Base-by-base conservation (phyloP, 306 rosid species). In the Trifolium fragiferum region DNA sequence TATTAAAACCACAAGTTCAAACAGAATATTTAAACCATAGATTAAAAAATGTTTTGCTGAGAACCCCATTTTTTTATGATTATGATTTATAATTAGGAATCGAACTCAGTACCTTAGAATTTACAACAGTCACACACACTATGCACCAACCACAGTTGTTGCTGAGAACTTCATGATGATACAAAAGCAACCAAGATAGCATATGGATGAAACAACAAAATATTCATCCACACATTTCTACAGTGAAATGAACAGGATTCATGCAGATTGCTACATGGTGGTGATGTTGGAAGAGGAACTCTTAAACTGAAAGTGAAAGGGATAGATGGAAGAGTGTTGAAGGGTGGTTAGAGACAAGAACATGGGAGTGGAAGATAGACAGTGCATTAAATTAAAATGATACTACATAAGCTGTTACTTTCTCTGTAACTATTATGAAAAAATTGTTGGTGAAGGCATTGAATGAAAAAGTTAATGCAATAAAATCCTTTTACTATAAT, bases 381-480 rank as follows among this genome's bases (percentile, higher is more conserved):
- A 14, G 67, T 30, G 67, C 82, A 78, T 76, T 90, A 78, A 92
- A 92, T 84, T 27, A 72, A 80, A 92, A 85, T 25, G 5, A 27
- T 14, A 58, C 64, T 14, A 58, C 64, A 58, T 9, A 58, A 58
- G 12, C 86, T 82, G 90, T 83, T 73, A 44, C 66, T 81, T 58
- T 58, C 64, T 86, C 84, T 82, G 91, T 83, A 76, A 82, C 13
- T 10, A 53, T 53, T 14, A 59, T 72, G 74, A 80, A 76, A 60
- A 12, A 23, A 40, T 75, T 62, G 79, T 86, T 67, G 96, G 89
- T 88, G 92, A 83, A 73, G 21, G 68, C 93, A 90, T 50, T 90
- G 84, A 92, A 85, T 92, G 89, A 62, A 75, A 79, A 15, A 86
- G 89, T 92, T 75, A 90, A 84, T 90, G 92, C 87, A 20, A 13